Base-by-base conservation (phyloP, 768 basidiomycete species). In the Mycena haematopus region DNA sequence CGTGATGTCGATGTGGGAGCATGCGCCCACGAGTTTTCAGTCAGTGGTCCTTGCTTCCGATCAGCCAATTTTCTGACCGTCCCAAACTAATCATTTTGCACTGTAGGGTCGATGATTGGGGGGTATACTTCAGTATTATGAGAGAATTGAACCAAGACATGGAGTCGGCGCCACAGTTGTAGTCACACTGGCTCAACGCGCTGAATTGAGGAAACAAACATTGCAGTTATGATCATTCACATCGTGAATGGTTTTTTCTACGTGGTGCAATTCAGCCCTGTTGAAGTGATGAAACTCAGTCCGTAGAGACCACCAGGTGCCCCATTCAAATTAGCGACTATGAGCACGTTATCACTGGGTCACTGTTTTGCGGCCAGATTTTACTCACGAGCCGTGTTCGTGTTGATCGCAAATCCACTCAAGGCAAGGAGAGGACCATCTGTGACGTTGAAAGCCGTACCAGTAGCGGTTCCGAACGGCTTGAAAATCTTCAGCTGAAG, bases 241-340 rank as follows among this genome's bases (percentile, higher is more conserved):
- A n/a, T n/a, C n/a, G 29, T 31, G 9, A 31, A 31, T 31, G 29
- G 29, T 9, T 31, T 31, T 31, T 31, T 31, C 29, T 31, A 31
- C 29, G 29, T 31, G 29, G 29, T 31, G 29, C 29, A 31, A 31
- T 31, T 31, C 6, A 31, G 29, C 29, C 29, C 29, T 35, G 55
- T 46, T 15, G 55, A 45, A 47, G 29, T 31, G 29, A 56, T 56
- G 22, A 56, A 56, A 56, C 55, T 56, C 55, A 47, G 35, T 36
- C 55, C 55, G 44, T 56, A 56, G 44, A 56, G 55, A 31, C 44
- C 55, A 35, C 55, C 55, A 31, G 31, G 46, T 31, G 45, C 55
- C 21, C 31, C 33, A 35, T 35, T 7, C 44, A 56, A 33, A 2
- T 35, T 6, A 46, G 46, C 24, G 29, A 56, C 55, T 46, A 25